Evolutionary conservation across 805 yeast species (phyloP).

Genomic region (Scheffersomyces ergatensis): DNA sequence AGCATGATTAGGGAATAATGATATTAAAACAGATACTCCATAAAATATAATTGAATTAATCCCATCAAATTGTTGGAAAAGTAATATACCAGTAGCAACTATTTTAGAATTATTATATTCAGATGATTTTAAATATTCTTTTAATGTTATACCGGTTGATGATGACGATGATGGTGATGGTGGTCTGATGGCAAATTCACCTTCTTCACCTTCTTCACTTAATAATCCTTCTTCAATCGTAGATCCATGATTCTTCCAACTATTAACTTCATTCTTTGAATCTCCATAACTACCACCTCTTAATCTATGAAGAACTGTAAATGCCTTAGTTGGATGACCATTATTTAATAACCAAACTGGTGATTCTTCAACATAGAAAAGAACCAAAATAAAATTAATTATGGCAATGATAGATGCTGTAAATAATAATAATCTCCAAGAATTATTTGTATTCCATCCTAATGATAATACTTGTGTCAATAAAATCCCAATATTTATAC

Average conservation of each 20-base stretch:
- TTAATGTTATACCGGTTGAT: conserved; percentile 20
- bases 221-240: conserved; percentile 6
- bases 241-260: conserved; percentile 23
- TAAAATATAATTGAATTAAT: conserved; percentile 90
- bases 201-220: conserved; percentile 10
- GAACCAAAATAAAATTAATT: conserved; percentile 40
- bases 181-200: conserved; percentile 6
- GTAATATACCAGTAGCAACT: conserved; percentile 69
- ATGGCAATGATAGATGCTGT: conserved; percentile 57
- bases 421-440: conserved; percentile 75
- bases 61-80: conserved; percentile 90
- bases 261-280: conserved; percentile 34
- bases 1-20: conserved; percentile 69
- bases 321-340: conserved; percentile 44
- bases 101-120: conserved; percentile 56
- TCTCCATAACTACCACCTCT: conserved; percentile 38
- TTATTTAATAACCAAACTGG: conserved; percentile 76
- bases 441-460: conserved; percentile 55
- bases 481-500: conserved; percentile 81
- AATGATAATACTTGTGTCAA: conserved; percentile 76
- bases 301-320: conserved; percentile 29
- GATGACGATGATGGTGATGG: neutral
- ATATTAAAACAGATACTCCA: conserved; percentile 81
- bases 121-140: conserved; percentile 48
- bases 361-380: conserved; percentile 59